phyloP scores from a whole-genome alignment of 1,139 yeast species.

The Saccharomycopsis crataegensis region DNA sequence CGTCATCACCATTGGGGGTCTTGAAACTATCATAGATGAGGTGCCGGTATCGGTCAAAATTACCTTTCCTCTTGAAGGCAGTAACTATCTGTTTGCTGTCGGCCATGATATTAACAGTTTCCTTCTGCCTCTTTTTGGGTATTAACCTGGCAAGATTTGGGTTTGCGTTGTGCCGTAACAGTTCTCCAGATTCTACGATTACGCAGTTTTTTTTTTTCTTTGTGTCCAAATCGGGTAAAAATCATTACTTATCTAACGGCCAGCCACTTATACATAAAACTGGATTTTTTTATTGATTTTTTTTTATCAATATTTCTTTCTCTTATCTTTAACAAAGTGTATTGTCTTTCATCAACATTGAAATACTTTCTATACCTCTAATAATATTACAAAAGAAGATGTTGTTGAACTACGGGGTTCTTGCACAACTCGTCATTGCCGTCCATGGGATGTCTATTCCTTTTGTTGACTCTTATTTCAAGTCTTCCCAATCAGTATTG shows the following conservation, averaged over 20 bases:
- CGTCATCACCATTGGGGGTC: neutral
- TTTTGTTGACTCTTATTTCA: neutral
- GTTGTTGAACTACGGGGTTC: neutral
- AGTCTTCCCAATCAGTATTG: neutral
- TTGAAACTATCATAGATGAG: constrained; percentile 5
- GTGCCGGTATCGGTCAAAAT: constrained; percentile 14
- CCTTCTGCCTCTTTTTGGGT: too few relatives aligned
- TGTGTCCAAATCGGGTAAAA: neutral
- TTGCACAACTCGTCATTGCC: neutral
- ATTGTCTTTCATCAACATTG: too few relatives aligned
- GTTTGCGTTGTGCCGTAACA: too few relatives aligned
- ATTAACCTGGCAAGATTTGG: too few relatives aligned
- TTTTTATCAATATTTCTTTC: neutral
- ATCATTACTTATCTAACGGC: too few relatives aligned
- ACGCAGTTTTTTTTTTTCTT: neutral
- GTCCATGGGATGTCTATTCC: neutral
- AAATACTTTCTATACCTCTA: too few relatives aligned
- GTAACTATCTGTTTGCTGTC: constrained; percentile 14
- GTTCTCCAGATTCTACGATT: too few relatives aligned
- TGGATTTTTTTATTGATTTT: neutral
- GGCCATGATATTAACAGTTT: neutral
- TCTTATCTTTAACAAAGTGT: too few relatives aligned
- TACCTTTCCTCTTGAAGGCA: constrained; percentile 14
- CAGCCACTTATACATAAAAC: neutral
- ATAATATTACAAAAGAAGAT: neutral